Base-by-base conservation (phyloP, 192 early-diverging fungal genomes). In the Phlyctochytrium planicorne region DNA sequence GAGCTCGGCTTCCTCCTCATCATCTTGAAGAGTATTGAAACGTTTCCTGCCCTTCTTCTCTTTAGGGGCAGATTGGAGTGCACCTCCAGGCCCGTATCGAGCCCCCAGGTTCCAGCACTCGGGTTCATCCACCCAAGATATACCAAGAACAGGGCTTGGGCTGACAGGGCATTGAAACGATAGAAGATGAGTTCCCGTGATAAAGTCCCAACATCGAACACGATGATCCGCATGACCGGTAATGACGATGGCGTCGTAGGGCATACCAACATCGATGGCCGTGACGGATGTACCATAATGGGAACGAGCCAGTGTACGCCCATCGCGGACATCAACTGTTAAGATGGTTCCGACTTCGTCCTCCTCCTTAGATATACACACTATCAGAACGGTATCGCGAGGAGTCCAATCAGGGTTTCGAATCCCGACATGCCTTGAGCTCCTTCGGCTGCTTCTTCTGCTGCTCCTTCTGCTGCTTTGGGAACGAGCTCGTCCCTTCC, bases 101-200 rank as follows among this genome's bases (percentile, higher is more conserved):
- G 10, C 55, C 40, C 20, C 40, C 10, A 47, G 20, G 10, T 20
- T 6, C 55, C 55, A 57, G 55, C 55, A 57, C 55, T 57, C 55
- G 6, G 55, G 55, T 25, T 57, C 55, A 14, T 57, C 55, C 16
- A 57, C 55, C 55, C 55, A 57, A 10, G 20, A 57, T 10, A 14
- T 29, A 27, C 55, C 55, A 12, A 57, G 55, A 12, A 29, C 27
- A 12, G 55, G 55, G 20, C 6, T 57, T 4, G 20, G 20, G 27
- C 16, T 29, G 25, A 57, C 12, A 10, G 20, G 20, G 25, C 55
- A 14, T 27, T 14, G 27, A 57, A 57, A 29, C 16, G 55, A 25
- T 27, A 57, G 16, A 12, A 57, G 55, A 25, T 57, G 55, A 12
- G 25, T 27, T 12, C 55, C 55, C 12, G 12, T 57, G 20, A 57